Evolutionary conservation across 1,139 yeast genomes (phyloP).

Genomic region (Sugiyamaella sp.): DNA sequence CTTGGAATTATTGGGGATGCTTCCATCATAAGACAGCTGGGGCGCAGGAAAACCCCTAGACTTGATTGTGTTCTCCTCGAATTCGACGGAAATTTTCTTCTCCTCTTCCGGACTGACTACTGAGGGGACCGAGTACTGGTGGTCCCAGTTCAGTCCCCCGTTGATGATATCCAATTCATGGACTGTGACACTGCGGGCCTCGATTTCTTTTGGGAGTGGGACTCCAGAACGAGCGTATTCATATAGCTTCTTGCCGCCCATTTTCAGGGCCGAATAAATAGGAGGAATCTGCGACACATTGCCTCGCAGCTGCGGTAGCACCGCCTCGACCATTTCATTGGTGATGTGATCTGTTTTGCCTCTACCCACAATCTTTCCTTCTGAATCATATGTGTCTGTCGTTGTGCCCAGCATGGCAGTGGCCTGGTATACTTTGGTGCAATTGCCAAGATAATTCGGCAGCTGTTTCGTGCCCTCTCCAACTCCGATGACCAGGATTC

Average conservation of each 20-base stretch:
- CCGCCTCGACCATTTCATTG: constrained; percentile 52
- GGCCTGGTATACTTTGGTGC: constrained; percentile 77
- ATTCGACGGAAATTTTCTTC: constrained; percentile 42
- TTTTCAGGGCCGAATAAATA: constrained; percentile 87
- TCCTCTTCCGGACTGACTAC: constrained; percentile 40
- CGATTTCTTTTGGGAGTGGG: constrained; percentile 80
- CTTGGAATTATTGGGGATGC: constrained; percentile 4
- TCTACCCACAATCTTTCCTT: constrained; percentile 73
- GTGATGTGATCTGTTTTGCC: constrained; percentile 63
- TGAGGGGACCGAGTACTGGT: constrained; percentile 51
- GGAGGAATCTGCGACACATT: constrained; percentile 90
- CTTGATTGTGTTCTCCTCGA: constrained; percentile 26
- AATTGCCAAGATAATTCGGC: constrained; percentile 62
- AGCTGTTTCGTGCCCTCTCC: constrained; percentile 87
- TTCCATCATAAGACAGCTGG: constrained; percentile 5
- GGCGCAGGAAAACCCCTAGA: constrained; percentile 19
- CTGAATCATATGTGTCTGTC: constrained; percentile 93
- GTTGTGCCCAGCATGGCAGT: constrained; percentile 85
- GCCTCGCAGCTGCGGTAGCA: constrained; percentile 71
- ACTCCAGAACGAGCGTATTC: constrained; percentile 91
- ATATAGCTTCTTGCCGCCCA: constrained; percentile 91
- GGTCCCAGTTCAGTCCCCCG: constrained; percentile 59
- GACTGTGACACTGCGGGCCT: constrained; percentile 71
- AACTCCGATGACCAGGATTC: constrained; percentile 87
- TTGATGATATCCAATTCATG: constrained; percentile 55